Evolutionary conservation across 331 rosid genomes (phyloP).

Genomic region (Malus hybrid): DNA sequence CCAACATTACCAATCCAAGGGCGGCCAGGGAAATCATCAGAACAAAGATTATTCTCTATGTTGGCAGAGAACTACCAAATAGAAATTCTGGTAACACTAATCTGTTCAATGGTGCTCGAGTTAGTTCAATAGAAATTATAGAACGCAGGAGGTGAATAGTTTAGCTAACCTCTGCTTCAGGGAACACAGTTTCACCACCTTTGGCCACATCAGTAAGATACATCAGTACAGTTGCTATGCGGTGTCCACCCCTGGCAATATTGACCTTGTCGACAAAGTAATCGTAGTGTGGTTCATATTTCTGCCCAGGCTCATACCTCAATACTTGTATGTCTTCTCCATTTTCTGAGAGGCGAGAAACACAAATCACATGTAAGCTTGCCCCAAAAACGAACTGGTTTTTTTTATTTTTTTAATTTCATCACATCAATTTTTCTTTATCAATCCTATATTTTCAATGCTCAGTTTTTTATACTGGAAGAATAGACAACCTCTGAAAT

Average conservation of each 20-base stretch:
- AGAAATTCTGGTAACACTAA: background rate
- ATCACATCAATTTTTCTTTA: background rate
- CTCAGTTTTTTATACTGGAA: background rate
- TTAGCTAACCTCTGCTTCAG: conserved; percentile 78
- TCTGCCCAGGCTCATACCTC: conserved; percentile 96
- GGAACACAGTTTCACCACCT: conserved; percentile 99
- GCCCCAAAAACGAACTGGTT: background rate
- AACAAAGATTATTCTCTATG: background rate
- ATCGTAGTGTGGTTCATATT: conserved; percentile 86
- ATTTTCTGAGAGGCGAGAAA: conserved; percentile 62
- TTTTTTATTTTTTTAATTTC: background rate
- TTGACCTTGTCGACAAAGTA: conserved; percentile 87
- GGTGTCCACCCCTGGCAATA: conserved; percentile 91
- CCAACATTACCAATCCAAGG: background rate
- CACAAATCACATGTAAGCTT: conserved; percentile 4
- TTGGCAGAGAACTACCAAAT: background rate
- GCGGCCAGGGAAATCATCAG: background rate
- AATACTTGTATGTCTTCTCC: conserved; percentile 97
- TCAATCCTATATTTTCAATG: background rate
- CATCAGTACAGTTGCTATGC: conserved; percentile 88
- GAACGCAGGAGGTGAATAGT: conserved; percentile 5
- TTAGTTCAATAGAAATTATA: background rate
- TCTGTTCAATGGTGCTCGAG: background rate
- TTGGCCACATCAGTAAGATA: conserved; percentile 69
- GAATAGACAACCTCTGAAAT: background rate